Evolutionary conservation across 106 monocot species (phyloP).

Genomic region (Ottelia alismoides): DNA sequence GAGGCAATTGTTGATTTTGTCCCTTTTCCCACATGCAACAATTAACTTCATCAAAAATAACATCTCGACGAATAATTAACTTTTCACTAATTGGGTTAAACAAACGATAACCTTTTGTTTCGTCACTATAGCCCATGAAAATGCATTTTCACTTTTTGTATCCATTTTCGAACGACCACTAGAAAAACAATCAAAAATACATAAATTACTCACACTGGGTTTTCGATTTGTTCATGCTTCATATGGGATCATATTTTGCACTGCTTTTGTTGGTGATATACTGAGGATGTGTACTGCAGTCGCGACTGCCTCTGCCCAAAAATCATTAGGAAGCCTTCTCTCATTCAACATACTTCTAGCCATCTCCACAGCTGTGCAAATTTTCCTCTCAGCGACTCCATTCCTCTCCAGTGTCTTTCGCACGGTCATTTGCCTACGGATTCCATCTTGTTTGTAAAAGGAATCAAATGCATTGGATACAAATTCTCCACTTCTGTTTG

Average conservation of each 20-base stretch:
- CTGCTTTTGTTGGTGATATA: too few species aligned
- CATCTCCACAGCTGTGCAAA: background rate
- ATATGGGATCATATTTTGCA: background rate
- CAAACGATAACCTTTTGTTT: background rate
- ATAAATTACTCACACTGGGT: conserved; percentile 1
- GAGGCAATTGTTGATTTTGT: background rate
- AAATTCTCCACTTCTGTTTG: background rate
- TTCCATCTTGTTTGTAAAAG: background rate
- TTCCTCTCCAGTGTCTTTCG: background rate
- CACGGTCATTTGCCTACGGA: background rate
- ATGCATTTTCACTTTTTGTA: too few species aligned
- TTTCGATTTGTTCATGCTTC: background rate
- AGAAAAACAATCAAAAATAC: background rate
- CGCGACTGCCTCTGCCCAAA: conserved; percentile 1
- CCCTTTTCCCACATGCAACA: background rate
- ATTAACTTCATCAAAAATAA: background rate
- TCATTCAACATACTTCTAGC: background rate
- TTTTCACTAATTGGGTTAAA: background rate
- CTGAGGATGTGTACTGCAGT: too few species aligned
- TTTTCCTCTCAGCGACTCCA: conserved; percentile 1
- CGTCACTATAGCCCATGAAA: background rate
- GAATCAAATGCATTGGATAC: background rate
- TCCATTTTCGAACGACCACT: too few species aligned
- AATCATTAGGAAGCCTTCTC: background rate
- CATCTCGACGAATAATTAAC: conserved; percentile 1